phyloP scores from a whole-genome alignment of 1,139 yeast genomes.

The Yamadazyma dushanensis region DNA sequence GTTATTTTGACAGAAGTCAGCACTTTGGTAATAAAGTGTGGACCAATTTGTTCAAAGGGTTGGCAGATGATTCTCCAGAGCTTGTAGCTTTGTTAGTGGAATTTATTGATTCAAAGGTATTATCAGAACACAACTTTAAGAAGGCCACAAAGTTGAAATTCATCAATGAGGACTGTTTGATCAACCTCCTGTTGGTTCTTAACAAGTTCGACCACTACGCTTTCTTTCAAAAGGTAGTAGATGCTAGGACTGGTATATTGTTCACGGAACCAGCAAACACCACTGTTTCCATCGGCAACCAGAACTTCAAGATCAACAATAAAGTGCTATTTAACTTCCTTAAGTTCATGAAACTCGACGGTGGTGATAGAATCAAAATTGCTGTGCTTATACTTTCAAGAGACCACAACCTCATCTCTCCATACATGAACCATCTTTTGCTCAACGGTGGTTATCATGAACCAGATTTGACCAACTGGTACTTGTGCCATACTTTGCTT shows the following conservation, averaged over 20 bases:
- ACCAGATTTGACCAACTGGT: constrained; percentile 74
- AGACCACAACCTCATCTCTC: constrained; percentile 72
- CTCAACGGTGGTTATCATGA: constrained; percentile 61
- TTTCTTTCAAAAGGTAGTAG: constrained; percentile 52
- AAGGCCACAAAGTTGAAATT: constrained; percentile 73
- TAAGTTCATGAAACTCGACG: constrained; percentile 73
- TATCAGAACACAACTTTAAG: constrained; percentile 61
- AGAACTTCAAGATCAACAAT: constrained; percentile 60
- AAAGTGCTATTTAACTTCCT: constrained; percentile 64
- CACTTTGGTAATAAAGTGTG: constrained; percentile 15
- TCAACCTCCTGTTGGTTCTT: constrained; percentile 55
- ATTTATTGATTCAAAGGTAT: constrained; percentile 50
- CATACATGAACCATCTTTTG: constrained; percentile 61
- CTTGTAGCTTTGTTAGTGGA: constrained; percentile 42
- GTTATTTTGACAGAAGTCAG: constrained; percentile 16
- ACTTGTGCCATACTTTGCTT: constrained; percentile 73
- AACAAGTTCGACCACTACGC: constrained; percentile 29
- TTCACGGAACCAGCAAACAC: constrained; percentile 36
- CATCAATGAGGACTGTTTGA: constrained; percentile 74
- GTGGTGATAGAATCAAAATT: constrained; percentile 58
- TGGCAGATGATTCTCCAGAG: constrained; percentile 56
- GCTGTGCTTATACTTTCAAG: constrained; percentile 50
- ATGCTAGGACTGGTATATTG: constrained; percentile 57
- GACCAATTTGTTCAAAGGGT: constrained; percentile 32
- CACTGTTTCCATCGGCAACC: constrained; percentile 41